Base-by-base conservation (phyloP, 768 basidiomycete species). In the Russula sp. region DNA sequence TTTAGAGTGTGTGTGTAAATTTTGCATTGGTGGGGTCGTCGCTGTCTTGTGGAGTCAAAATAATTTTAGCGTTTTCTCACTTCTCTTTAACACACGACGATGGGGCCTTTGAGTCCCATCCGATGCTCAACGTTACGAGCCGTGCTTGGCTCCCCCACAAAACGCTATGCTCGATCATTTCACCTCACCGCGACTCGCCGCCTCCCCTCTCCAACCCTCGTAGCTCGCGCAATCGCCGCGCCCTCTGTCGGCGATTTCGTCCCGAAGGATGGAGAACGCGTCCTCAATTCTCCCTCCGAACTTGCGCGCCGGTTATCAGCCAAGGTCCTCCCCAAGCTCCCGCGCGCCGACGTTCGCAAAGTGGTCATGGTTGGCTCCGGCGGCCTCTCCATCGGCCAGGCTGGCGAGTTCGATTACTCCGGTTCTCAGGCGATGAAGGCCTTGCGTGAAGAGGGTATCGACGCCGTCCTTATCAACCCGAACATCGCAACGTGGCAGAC, bases 401-500 rank as follows among this genome's bases (percentile, higher is more conserved):
- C 97, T 5, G 97, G 97, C 74, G 97, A 99, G 77, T 99, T 99
- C 75, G 97, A 99, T 74, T 99, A 99, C 74, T 98, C 96, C 20
- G 97, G 97, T 51, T 98, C 96, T 6, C 97, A 99, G 76, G 97
- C 97, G 10, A 85, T 99, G 76, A 98, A 99, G 75, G 97, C 97
- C 16, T 86, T 99, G 57, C 85, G 88, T 69, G 97, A 99, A 75
- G 93, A 95, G 74, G 95, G 95, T 57, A 87, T 99, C 56, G 83
- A 90, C 60, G 91, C 94, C 37, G 87, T 99, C 66, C 86, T 99
- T 66, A 93, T 99, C 75, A 99, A 98, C 75, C 97, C 97, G 52
- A 98, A 99, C 73, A 98, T 98, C 67, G 96, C 97, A 48, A 98
- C 97, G 35, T 98, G 96, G 89, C 97, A 99, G 77, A 98, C 97